These are phyloP conservation scores for Tolypocladium endophyticum DNA, from an alignment of 2,329 filamentous ascomycete genomes.

Conservation along the genomic window DNA sequence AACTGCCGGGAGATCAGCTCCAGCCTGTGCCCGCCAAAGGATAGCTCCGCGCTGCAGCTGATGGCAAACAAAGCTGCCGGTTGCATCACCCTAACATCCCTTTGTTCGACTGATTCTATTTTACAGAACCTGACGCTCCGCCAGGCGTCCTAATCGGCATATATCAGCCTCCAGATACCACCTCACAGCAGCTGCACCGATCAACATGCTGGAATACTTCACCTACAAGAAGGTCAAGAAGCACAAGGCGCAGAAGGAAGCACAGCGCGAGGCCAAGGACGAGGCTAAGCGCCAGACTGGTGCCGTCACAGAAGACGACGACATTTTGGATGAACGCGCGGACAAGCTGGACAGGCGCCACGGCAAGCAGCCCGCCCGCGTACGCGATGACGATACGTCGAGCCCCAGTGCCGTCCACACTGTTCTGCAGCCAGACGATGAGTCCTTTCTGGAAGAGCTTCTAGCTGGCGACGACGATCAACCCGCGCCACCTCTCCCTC, in stretches of 20 bases:
- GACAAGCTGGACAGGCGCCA: slow-evolving; percentile 1
- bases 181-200: slow-evolving; percentile 7
- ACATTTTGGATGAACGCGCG: neutral
- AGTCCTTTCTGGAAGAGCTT: slow-evolving; percentile 46
- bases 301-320: slow-evolving; percentile 2
- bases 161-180: too few relatives aligned
- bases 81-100: neutral
- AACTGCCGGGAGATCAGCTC: neutral
- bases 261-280: slow-evolving; percentile 13
- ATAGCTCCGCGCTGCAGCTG: neutral
- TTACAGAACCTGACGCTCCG: neutral
- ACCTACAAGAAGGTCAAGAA: slow-evolving; percentile 54
- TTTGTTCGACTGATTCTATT: neutral
- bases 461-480: slow-evolving; percentile 30
- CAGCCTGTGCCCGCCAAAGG: neutral
- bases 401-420: neutral
- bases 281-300: slow-evolving; percentile 8
- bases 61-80: neutral
- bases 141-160: neutral
- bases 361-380: slow-evolving; percentile 3
- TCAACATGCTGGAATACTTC: slow-evolving; percentile 52
- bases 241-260: slow-evolving; percentile 38
- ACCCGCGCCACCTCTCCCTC: slow-evolving; percentile 45
- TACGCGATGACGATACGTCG: slow-evolving; percentile 5
- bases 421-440: slow-evolving; percentile 46